These are phyloP conservation scores for Boechera retrofracta DNA, from an alignment of 345 rosid genomes.

Conservation along the genomic window DNA sequence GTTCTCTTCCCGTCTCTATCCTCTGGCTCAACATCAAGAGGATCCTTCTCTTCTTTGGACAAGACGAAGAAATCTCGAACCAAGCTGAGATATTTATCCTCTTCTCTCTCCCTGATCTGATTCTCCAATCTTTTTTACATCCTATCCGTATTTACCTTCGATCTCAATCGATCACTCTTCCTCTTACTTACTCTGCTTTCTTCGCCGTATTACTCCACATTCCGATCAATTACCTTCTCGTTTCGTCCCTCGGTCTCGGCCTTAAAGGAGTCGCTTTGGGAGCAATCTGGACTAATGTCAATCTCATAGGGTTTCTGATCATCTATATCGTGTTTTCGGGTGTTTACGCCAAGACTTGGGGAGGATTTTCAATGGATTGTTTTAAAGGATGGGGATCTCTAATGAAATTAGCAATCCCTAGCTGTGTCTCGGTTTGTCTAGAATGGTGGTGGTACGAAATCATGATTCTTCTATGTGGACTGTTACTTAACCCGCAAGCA, in stretches of 20 bases:
- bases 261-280: slow-evolving; percentile 76
- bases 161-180: slow-evolving; percentile 73
- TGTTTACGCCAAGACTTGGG: slow-evolving; percentile 68
- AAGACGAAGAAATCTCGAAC: slow-evolving; percentile 60
- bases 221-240: slow-evolving; percentile 71
- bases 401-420: slow-evolving; percentile 69
- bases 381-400: slow-evolving; percentile 65
- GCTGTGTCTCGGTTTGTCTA: slow-evolving; percentile 86
- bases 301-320: slow-evolving; percentile 61
- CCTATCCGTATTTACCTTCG: slow-evolving; percentile 83
- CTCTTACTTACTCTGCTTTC: slow-evolving; percentile 67
- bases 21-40: slow-evolving; percentile 77
- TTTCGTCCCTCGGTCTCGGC: slow-evolving; percentile 60
- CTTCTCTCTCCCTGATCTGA: slow-evolving; percentile 80
- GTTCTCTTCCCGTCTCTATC: slow-evolving; percentile 65
- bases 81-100: slow-evolving; percentile 70
- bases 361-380: slow-evolving; percentile 60
- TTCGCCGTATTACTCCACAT: slow-evolving; percentile 72
- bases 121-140: slow-evolving; percentile 69
- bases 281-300: slow-evolving; percentile 73
- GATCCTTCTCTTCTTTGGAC: slow-evolving; percentile 67
- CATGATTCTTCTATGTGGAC: slow-evolving; percentile 82
- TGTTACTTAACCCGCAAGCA: slow-evolving; percentile 69
- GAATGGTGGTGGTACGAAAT: slow-evolving; percentile 99
- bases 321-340: slow-evolving; percentile 63